A percentile compares a stretch with the other conserved stretches of the same genome.
phyloP scores from a whole-genome alignment of 2,329 filamentous ascomycete species.

The Tolypocladium capitatum region DNA sequence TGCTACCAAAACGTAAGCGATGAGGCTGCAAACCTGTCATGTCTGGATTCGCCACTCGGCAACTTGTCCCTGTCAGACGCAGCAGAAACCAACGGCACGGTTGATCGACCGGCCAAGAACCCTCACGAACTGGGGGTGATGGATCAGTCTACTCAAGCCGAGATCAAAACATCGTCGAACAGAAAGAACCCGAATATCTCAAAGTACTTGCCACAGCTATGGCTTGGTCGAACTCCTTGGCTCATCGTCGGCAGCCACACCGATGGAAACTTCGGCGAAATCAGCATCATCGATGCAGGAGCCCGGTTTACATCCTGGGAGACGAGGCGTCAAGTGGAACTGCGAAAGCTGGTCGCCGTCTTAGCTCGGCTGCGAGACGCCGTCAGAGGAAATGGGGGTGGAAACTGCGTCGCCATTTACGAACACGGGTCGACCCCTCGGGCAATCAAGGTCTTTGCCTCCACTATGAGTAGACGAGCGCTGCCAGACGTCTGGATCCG shows the following conservation, averaged over 20 bases:
- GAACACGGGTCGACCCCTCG: background rate
- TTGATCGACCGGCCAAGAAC: background rate
- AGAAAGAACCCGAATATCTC: background rate
- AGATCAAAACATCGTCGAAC: background rate
- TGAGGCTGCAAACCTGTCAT: background rate
- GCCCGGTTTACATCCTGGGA: background rate
- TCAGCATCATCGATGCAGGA: background rate
- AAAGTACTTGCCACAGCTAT: conserved; percentile 12
- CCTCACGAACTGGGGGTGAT: background rate
- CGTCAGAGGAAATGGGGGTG: background rate
- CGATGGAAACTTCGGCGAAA: conserved; percentile 1
- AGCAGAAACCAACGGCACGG: background rate
- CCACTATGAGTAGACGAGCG: background rate
- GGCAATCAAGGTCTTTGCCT: background rate
- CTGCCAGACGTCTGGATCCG: background rate
- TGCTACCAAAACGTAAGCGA: background rate
- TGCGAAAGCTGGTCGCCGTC: background rate
- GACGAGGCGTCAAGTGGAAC: background rate
- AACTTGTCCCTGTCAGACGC: background rate
- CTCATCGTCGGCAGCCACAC: conserved; percentile 10
- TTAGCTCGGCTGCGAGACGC: background rate
- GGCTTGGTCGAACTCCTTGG: conserved; percentile 14
- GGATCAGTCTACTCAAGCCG: background rate
- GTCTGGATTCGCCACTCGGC: background rate
- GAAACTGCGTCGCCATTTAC: background rate